Conservation (phyloP, 108 stramenopile genomes). For the Skeletonema grethae region DNA sequence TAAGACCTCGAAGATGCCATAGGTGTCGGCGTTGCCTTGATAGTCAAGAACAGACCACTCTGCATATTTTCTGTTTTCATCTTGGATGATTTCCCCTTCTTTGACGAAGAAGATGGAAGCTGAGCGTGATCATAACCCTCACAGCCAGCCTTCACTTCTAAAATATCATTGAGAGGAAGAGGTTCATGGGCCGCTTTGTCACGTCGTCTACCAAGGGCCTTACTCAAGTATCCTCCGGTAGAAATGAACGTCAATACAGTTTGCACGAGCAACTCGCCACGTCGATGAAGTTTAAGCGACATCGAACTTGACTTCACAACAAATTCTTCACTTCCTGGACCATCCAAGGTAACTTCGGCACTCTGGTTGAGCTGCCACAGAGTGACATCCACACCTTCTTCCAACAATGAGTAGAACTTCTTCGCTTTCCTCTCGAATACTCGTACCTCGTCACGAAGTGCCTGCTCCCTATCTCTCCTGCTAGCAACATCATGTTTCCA, state of each 20-base stretch:
- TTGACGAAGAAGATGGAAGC: conserved; percentile 68
- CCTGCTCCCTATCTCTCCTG: conserved; percentile 84
- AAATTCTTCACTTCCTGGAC: conserved; percentile 70
- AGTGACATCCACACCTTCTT: conserved; percentile 85
- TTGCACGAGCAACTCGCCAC: conserved; percentile 81
- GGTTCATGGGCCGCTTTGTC: conserved; percentile 85
- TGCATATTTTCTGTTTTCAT: conserved; percentile 78
- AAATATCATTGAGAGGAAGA: conserved; percentile 84
- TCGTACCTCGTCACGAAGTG: conserved; percentile 78
- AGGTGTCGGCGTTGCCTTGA: conserved; percentile 84
- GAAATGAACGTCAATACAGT: conserved; percentile 77
- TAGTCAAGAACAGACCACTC: conserved; percentile 82
- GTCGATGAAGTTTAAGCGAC: conserved; percentile 76
- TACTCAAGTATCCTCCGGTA: conserved; percentile 87
- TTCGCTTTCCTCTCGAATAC: conserved; percentile 75
- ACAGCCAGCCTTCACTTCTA: conserved; percentile 87
- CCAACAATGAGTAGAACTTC: conserved; percentile 66
- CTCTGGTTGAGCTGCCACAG: conserved; percentile 86
- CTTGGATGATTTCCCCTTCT: conserved; percentile 62
- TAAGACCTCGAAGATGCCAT: conserved; percentile 77
- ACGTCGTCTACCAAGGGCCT: conserved; percentile 70
- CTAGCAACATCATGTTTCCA: conserved; percentile 83
- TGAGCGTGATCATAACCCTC: conserved; percentile 82
- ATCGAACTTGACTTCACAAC: conserved; percentile 82
- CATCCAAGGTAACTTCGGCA: conserved; percentile 59